Base-by-base conservation (phyloP, 176 grass and related monocot species). In the Oryza rufipogon region DNA sequence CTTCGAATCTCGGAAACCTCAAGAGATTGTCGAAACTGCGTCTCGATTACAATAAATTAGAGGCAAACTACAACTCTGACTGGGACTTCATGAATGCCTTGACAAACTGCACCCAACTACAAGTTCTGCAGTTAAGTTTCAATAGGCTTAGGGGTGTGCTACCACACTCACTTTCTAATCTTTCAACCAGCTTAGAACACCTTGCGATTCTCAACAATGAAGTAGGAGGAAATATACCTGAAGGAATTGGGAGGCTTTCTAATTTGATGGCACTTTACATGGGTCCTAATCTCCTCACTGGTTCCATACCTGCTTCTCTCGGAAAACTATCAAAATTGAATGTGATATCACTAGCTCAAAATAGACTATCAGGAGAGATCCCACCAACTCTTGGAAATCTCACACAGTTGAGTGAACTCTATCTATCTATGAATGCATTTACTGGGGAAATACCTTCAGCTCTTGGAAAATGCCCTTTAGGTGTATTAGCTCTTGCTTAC, bases 381-480 rank as follows among this genome's bases (percentile, higher is more conserved):
- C 85, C 85, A 11, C 2, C 44, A 7, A 67, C 60, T 7, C 5
- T 87, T 68, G 85, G 85, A 32, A 75, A 81, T 28, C 60, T 87
- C 5, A 17, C 51, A 54, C 51, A 17, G 10, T 36, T 87, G 45
- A 54, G 8, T 11, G 17, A 30, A 14, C 70, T 81, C 26, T 25
- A 81, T 52, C 26, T 81, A 41, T 1, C 5, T 16, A 5, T 5
- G 5, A 81, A 87, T 58, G 44, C 5, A n/a, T 4, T 87, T 4
- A 44, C 45, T 17, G 70, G 85, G 15, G 20, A 45, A 26, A 87
- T 80, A 28, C 68, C 70, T 8, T 9, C 68, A 9, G 75, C 30
- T 15, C 61, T 87, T 44, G 38, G 32, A 23, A 42, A 81, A 2
- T 68, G 17, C 61, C 20, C 4, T 48, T 64, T 75, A 64, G 32